Evolutionary conservation across 345 rosid species (phyloP).

Genomic region (Salix udensis): DNA sequence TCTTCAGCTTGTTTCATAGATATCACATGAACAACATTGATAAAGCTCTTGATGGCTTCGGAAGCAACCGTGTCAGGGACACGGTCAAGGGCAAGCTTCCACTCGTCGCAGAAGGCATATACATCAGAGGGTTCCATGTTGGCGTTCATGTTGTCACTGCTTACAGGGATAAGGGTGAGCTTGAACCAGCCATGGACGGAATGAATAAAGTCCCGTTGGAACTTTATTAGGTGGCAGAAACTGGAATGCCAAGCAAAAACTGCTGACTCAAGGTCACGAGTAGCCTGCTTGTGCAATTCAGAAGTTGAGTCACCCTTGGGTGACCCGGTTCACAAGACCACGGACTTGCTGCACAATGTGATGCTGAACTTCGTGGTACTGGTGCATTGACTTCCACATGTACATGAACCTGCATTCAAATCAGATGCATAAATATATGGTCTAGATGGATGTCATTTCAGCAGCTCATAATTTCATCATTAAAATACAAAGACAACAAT

Average conservation of each 20-base stretch:
- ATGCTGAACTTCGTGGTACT: slow-evolving; percentile 79
- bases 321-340: slow-evolving; percentile 72
- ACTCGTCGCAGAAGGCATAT: slow-evolving; percentile 77
- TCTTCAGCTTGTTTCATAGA: slow-evolving; percentile 73
- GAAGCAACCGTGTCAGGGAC: slow-evolving; percentile 97
- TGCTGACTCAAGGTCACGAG: slow-evolving; percentile 87
- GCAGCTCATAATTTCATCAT: background rate
- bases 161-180: slow-evolving; percentile 73
- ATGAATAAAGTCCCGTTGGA: slow-evolving; percentile 70
- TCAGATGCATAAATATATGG: background rate
- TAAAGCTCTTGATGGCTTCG: slow-evolving; percentile 95
- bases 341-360: slow-evolving; percentile 88
- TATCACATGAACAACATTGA: slow-evolving; percentile 77
- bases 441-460: background rate
- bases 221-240: slow-evolving; percentile 73
- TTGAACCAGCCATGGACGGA: slow-evolving; percentile 92
- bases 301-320: slow-evolving; percentile 79
- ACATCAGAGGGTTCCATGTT: slow-evolving; percentile 45
- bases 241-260: slow-evolving; percentile 88
- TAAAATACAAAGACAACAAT: background rate
- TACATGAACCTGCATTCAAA: slow-evolving; percentile 72
- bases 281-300: slow-evolving; percentile 85
- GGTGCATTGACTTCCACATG: slow-evolving; percentile 96
- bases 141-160: slow-evolving; percentile 40
- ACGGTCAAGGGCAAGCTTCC: slow-evolving; percentile 88